Evolutionary conservation across 2,329 filamentous ascomycete genomes (phyloP).

Genomic region (Emmonsia crescens): DNA sequence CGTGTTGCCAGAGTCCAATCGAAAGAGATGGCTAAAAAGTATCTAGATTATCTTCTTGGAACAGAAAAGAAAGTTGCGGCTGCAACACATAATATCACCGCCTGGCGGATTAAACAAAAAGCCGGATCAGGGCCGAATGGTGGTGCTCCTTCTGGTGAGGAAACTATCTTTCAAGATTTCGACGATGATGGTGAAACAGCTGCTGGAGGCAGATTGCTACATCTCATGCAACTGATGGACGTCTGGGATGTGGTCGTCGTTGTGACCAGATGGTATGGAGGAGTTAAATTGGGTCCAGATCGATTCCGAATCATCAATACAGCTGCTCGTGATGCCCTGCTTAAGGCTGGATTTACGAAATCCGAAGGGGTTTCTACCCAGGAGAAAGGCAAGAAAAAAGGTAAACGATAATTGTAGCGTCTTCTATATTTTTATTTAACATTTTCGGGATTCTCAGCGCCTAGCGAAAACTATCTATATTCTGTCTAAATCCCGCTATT

Average conservation of each 20-base stretch:
- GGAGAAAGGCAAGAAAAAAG: conserved; percentile 48
- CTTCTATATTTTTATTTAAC: neutral
- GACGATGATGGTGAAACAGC: conserved; percentile 95
- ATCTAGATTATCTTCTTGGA: conserved; percentile 63
- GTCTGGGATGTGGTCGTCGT: conserved; percentile 88
- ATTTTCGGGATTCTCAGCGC: neutral
- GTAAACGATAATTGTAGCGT: conserved; percentile 28
- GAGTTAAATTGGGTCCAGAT: conserved; percentile 76
- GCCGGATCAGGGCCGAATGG: conserved; percentile 1
- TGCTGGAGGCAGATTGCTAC: conserved; percentile 71
- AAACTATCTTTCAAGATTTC: conserved; percentile 67
- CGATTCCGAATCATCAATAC: conserved; percentile 85
- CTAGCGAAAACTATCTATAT: conserved; percentile 2
- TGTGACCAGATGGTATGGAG: conserved; percentile 91
- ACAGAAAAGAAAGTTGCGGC: conserved; percentile 75
- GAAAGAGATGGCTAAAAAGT: conserved; percentile 58
- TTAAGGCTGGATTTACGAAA: conserved; percentile 60
- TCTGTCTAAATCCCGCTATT: neutral
- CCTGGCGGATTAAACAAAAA: conserved; percentile 60
- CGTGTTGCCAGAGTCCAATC: conserved; percentile 60
- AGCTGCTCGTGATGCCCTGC: conserved; percentile 71
- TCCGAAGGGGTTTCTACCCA: conserved; percentile 19
- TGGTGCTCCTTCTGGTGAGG: conserved; percentile 34
- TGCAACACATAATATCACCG: conserved; percentile 91
- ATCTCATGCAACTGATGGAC: conserved; percentile 90